Evolutionary conservation across 345 rosid genomes (phyloP), one percentile per base, ranked within the genome.

Genomic region (Eucalyptus pauciflora): DNA sequence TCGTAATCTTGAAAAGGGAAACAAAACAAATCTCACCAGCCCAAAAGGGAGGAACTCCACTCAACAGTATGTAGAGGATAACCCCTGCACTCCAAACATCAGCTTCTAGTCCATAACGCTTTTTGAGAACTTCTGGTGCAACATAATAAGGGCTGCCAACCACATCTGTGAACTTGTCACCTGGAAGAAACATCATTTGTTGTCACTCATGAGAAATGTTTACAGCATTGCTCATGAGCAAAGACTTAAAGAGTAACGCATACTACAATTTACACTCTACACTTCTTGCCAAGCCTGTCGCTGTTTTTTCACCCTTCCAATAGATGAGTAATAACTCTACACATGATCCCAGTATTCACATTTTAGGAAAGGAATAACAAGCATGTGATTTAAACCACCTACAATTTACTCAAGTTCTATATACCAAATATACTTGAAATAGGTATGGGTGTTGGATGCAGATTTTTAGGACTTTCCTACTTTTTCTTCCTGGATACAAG

Each of bases 71-170:
- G 88, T 93, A 93, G 50, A 93, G 90, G 88, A 93, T 93, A 67
- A 93, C 93, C 86, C 94, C 94, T 50, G 94, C 94, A 87, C 94
- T 93, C 94, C 94, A 93, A 58, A 93, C 94, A 89, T 93, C 94
- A 31, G 92, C 90, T 90, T 93, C 92, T 52, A 87, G 93, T 87
- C 94, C 94, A 43, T 93, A 93, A 60, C 87, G 91, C 91, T 93
- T 93, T 86, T 86, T 89, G 88, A 93, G 90, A 46, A 93, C 94
- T 89, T 93, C 94, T 52, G 94, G 94, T 43, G 94, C 94, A 86
- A 93, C 94, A 88, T 93, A 93, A 86, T 93, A 93, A 16, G 94
- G 94, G 88, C 94, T 93, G 7, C 94, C 94, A 25, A 93, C 94
- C 54, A 93, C 93, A 86, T 93, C 94, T 37, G 51, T 80, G 88